phyloP scores from a whole-genome alignment of 768 basidiomycete genomes.

The Strobilomyces dryophilus region DNA sequence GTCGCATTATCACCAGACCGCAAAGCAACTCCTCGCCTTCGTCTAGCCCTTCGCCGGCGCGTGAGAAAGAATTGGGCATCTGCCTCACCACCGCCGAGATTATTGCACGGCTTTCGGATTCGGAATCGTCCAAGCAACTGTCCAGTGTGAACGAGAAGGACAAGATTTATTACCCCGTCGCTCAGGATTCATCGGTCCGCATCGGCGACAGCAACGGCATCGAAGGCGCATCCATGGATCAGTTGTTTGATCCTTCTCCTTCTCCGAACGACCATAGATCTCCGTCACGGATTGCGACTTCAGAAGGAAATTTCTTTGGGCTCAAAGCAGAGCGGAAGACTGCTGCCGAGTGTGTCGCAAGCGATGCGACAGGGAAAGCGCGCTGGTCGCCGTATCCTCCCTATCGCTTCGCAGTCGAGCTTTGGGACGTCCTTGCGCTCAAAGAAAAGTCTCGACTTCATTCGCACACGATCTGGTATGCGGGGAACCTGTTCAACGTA shows the following conservation, averaged over 20 bases:
- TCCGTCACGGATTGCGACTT: slow-evolving; percentile 26
- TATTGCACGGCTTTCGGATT: slow-evolving; percentile 27
- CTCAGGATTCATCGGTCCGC: slow-evolving; percentile 64
- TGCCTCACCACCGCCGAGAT: slow-evolving; percentile 54
- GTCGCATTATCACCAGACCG: slow-evolving; percentile 46
- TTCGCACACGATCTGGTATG: slow-evolving; percentile 86
- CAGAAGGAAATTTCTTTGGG: slow-evolving; percentile 63
- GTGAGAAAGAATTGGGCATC: slow-evolving; percentile 66
- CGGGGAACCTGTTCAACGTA: slow-evolving; percentile 82
- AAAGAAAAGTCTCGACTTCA: slow-evolving; percentile 83
- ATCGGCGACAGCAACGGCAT: slow-evolving; percentile 65
- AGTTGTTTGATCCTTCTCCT: slow-evolving; percentile 50
- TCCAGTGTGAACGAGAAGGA: slow-evolving; percentile 18
- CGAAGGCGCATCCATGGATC: slow-evolving; percentile 60
- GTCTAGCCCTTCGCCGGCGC: slow-evolving; percentile 33
- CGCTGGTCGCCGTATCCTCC: slow-evolving; percentile 75
- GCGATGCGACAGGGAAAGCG: slow-evolving; percentile 40
- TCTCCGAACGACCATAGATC: slow-evolving; percentile 21
- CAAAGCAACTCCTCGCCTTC: slow-evolving; percentile 26
- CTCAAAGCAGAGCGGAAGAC: slow-evolving; percentile 45
- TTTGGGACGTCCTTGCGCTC: slow-evolving; percentile 79
- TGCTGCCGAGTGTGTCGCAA: slow-evolving; percentile 38
- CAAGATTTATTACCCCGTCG: slow-evolving; percentile 58
- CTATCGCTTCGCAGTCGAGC: slow-evolving; percentile 83
- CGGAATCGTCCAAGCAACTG: slow-evolving; percentile 16